Evolutionary conservation across 495 filamentous ascomycete genomes (phyloP).

Genomic region (Polyplosphaeria fusca): DNA sequence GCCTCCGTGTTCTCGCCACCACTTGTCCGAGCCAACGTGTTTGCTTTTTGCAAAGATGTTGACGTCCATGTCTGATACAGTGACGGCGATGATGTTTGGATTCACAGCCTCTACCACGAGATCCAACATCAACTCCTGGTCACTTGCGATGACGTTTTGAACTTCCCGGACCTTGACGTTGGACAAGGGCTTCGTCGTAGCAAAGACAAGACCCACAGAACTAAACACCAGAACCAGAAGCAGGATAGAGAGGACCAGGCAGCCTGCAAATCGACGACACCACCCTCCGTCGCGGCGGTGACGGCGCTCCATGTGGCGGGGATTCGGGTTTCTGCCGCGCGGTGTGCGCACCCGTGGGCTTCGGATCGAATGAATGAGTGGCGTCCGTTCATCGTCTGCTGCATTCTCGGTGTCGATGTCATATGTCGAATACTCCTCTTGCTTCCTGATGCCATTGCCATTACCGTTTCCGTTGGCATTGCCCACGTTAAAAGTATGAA

Average conservation of each 20-base stretch:
- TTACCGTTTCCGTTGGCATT: constrained; percentile 41
- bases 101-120: constrained; percentile 84
- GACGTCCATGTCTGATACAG: constrained; percentile 77
- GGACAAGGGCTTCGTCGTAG: constrained; percentile 81
- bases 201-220: constrained; percentile 79
- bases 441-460: constrained; percentile 39
- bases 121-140: constrained; percentile 95
- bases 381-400: constrained; percentile 81
- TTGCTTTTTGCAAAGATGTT: constrained; percentile 92
- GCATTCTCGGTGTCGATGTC: constrained; percentile 73
- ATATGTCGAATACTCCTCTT: constrained; percentile 57
- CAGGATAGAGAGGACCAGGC: constrained; percentile 69
- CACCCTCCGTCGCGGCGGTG: constrained; percentile 53
- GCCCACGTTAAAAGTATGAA: constrained; percentile 22
- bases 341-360: constrained; percentile 59
- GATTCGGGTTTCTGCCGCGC: constrained; percentile 54
- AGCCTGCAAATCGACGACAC: constrained; percentile 65
- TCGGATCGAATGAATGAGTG: constrained; percentile 68
- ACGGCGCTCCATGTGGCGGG: constrained; percentile 69
- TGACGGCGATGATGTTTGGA: constrained; percentile 83
- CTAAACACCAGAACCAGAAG: constrained; percentile 73
- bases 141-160: constrained; percentile 83
- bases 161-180: constrained; percentile 74
- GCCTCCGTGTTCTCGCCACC: constrained; percentile 62
- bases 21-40: constrained; percentile 72